Evolutionary conservation across 768 basidiomycete genomes (phyloP).

Genomic region (Rhodotorula sphaerocarpa): DNA sequence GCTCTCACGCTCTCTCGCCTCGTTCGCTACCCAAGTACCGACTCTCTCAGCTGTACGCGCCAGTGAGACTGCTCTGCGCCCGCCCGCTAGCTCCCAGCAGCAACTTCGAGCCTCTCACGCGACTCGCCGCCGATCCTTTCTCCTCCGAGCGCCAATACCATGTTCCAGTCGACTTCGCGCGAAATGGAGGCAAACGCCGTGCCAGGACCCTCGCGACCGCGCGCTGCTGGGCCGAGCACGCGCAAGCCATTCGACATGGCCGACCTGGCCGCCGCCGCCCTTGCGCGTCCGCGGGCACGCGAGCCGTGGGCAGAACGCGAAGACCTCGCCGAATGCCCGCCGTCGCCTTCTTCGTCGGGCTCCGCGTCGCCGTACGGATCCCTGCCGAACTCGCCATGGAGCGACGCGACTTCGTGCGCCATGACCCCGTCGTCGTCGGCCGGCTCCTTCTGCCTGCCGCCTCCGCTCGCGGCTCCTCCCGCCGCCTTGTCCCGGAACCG

Average conservation of each 20-base stretch:
- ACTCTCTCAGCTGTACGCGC: no score
- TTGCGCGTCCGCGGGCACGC: conserved; percentile 23
- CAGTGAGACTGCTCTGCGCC: no score
- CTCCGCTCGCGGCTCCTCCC: conserved; percentile 10
- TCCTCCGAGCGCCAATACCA: no score
- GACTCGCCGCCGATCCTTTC: no score
- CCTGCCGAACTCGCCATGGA: conserved; percentile 20
- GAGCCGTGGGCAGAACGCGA: conserved; percentile 31
- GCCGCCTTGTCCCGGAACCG: neutral
- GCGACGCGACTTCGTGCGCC: conserved; percentile 32
- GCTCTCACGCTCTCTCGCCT: no score
- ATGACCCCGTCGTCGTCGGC: conserved; percentile 33
- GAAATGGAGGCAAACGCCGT: neutral
- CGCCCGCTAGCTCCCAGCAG: no score
- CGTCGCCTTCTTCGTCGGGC: conserved; percentile 21
- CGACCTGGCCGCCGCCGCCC: conserved; percentile 20
- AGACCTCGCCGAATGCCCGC: conserved; percentile 20
- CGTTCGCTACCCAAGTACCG: no score
- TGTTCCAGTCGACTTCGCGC: neutral
- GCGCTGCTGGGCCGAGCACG: neutral
- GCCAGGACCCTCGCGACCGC: no score
- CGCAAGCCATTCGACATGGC: conserved; percentile 27
- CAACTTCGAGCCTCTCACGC: no score
- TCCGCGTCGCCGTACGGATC: conserved; percentile 8
- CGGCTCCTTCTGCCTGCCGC: conserved; percentile 24